Conservation (phyloP, 163 green algal genomes). For the Scenedesmus sp. region DNA sequence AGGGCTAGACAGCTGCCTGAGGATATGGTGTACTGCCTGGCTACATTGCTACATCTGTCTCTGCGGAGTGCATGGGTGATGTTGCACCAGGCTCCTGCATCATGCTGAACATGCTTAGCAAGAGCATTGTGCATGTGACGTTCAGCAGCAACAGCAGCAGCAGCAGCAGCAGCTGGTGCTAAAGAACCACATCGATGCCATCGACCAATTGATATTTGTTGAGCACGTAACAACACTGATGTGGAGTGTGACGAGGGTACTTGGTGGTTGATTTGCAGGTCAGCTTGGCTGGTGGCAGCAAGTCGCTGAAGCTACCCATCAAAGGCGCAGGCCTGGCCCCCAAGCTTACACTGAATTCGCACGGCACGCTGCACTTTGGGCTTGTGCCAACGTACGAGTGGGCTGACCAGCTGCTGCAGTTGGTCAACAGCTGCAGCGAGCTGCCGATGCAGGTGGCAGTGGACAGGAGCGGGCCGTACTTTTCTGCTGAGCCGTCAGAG, state of each 20-base stretch:
- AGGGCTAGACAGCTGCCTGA: neutral
- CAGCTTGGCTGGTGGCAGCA: slow-evolving; percentile 40
- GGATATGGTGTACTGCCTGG: neutral
- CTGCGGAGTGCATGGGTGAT: no score
- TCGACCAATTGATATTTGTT: no score
- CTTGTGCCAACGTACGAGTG: slow-evolving; percentile 62
- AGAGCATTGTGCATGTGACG: no score
- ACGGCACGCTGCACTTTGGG: slow-evolving; percentile 63
- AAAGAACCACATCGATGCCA: no score
- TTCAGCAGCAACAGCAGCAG: no score
- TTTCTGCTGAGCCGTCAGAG: slow-evolving; percentile 9
- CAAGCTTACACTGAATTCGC: slow-evolving; percentile 49
- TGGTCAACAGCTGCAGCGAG: slow-evolving; percentile 58
- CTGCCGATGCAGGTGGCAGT: slow-evolving; percentile 36
- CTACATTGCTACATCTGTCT: neutral
- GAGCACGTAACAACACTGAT: neutral
- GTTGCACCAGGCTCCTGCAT: no score
- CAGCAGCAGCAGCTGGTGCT: no score
- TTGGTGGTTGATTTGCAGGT: slow-evolving; percentile 24
- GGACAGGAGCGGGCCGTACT: slow-evolving; percentile 32
- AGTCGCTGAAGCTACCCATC: slow-evolving; percentile 68
- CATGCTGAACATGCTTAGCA: no score
- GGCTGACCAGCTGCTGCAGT: slow-evolving; percentile 66
- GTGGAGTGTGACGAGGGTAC: neutral
- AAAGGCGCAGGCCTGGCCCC: slow-evolving; percentile 57